Conservation (phyloP, 2,329 filamentous ascomycete genomes). For the Paracamarosporium sp. region DNA sequence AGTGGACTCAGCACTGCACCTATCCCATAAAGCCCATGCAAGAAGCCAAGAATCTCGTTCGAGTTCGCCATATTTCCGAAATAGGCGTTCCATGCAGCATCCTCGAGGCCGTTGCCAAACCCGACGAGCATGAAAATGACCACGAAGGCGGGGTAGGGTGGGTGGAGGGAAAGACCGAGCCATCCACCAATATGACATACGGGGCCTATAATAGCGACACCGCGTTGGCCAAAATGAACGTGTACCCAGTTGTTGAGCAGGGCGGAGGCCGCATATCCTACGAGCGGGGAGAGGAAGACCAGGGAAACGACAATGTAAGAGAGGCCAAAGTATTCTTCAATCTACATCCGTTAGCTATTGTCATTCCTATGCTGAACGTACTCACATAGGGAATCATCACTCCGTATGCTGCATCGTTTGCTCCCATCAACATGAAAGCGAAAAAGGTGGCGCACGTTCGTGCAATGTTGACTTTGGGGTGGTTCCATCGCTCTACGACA, state of each 20-base stretch:
- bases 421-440: slow-evolving; percentile 67
- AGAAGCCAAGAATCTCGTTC: slow-evolving; percentile 73
- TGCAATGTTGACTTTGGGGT: slow-evolving; percentile 61
- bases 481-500: slow-evolving; percentile 66
- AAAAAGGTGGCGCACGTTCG: slow-evolving; percentile 65
- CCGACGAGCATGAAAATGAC: slow-evolving; percentile 69
- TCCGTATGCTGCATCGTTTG: slow-evolving; percentile 70
- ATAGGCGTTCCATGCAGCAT: slow-evolving; percentile 66
- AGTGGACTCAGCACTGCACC: slow-evolving; percentile 73
- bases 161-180: slow-evolving; percentile 67
- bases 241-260: slow-evolving; percentile 69
- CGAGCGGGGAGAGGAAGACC: slow-evolving; percentile 69
- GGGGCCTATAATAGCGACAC: slow-evolving; percentile 71
- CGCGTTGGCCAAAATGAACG: slow-evolving; percentile 69
- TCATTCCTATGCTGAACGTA: not conserved
- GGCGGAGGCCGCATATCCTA: slow-evolving; percentile 67
- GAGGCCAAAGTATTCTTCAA: slow-evolving; percentile 66
- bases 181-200: slow-evolving; percentile 69
- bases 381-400: slow-evolving; percentile 41
- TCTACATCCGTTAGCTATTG: slow-evolving; percentile 39
- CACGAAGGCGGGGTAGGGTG: slow-evolving; percentile 69
- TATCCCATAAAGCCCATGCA: slow-evolving; percentile 73
- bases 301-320: slow-evolving; percentile 68
- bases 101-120: slow-evolving; percentile 72
- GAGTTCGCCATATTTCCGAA: slow-evolving; percentile 72